Conservation (phyloP, 2,329 filamentous ascomycete genomes). For the Grosmannia penicillata region DNA sequence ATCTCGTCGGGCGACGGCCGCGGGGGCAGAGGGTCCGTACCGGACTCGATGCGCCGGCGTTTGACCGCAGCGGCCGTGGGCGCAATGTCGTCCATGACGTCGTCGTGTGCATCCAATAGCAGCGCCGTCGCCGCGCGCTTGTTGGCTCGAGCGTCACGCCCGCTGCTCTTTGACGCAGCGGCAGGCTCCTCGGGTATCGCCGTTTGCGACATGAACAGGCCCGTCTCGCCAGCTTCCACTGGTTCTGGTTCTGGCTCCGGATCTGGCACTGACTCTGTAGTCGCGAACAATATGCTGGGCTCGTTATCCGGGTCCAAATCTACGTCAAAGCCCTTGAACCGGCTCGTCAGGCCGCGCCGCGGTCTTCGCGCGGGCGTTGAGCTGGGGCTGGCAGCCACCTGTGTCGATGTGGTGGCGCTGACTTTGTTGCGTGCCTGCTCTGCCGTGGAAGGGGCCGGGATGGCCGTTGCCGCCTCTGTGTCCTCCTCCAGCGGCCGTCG, state of each 20-base stretch:
- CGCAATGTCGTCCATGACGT: conserved; percentile 57
- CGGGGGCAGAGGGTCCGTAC: conserved; percentile 28
- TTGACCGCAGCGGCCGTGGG: conserved; percentile 68
- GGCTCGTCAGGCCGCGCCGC: conserved; percentile 18
- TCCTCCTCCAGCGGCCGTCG: conserved; percentile 50
- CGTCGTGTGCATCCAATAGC: conserved; percentile 19
- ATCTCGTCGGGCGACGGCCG: conserved; percentile 13
- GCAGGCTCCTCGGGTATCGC: conserved; percentile 14
- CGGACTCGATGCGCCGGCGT: conserved; percentile 52
- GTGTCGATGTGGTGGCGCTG: neutral
- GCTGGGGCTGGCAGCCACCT: neutral
- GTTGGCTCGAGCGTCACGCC: conserved; percentile 16
- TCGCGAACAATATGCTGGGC: neutral
- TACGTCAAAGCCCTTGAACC: conserved; percentile 60
- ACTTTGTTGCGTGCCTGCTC: too few species aligned
- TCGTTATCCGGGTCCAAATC: conserved; percentile 24
- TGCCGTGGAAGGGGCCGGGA: too few species aligned
- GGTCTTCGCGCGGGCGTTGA: conserved; percentile 1
- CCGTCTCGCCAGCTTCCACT: conserved; percentile 14
- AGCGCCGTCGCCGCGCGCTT: neutral
- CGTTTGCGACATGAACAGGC: conserved; percentile 43
- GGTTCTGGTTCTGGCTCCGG: conserved; percentile 2
- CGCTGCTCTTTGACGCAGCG: conserved; percentile 27
- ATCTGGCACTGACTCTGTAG: neutral
- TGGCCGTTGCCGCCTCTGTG: conserved; percentile 10